phyloP scores from a whole-genome alignment of 495 filamentous ascomycete species.

The Penicillium malachiteum region DNA sequence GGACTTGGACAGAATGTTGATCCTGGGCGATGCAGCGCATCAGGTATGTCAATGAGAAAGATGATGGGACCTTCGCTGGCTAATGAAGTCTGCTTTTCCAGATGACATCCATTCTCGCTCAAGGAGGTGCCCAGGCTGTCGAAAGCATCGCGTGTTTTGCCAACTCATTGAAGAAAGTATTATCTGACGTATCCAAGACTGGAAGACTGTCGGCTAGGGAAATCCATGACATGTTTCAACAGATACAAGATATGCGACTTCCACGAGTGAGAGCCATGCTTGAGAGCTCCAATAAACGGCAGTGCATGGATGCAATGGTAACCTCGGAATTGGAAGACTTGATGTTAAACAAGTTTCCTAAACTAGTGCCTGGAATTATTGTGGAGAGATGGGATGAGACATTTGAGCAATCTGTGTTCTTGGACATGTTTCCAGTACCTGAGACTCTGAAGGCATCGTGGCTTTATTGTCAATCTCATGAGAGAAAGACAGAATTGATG shows the following conservation, averaged over 20 bases:
- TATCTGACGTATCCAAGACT: neutral
- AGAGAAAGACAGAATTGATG: too few species aligned
- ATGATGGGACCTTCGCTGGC: neutral
- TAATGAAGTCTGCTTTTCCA: neutral
- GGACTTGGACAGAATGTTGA: conserved; percentile 7
- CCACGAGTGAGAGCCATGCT: conserved; percentile 1
- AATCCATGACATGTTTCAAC: conserved; percentile 8
- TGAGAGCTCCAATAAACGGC: conserved; percentile 1
- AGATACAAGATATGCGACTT: conserved; percentile 1
- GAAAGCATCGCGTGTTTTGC: conserved; percentile 28
- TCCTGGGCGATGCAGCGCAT: conserved; percentile 17
- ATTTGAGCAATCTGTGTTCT: neutral
- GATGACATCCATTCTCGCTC: conserved; percentile 26
- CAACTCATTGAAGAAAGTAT: conserved; percentile 3
- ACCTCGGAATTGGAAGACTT: conserved; percentile 10
- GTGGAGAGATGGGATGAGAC: neutral
- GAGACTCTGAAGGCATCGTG: too few species aligned
- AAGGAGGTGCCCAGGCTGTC: conserved; percentile 37
- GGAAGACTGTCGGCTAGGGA: neutral
- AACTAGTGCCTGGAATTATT: neutral
- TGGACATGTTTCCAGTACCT: neutral
- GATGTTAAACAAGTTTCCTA: conserved; percentile 8
- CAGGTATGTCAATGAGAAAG: conserved; percentile 11
- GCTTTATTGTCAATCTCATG: too few species aligned
- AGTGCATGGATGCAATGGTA: conserved; percentile 9